phyloP scores from a whole-genome alignment of 2,329 filamentous ascomycete species.

The Aspergillus sclerotialis region DNA sequence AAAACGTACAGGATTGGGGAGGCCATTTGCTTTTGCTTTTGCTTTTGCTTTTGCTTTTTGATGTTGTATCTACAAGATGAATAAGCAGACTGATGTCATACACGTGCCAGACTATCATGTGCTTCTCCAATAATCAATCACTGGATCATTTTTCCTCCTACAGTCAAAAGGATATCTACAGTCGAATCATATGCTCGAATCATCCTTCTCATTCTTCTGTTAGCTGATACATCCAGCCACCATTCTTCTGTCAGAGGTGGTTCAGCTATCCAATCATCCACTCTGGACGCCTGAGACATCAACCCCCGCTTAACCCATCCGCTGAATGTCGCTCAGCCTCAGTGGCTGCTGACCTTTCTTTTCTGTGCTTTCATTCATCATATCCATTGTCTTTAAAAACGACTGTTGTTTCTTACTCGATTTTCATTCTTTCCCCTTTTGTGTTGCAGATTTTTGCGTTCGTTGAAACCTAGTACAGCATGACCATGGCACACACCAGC shows the following conservation, averaged over 20 bases:
- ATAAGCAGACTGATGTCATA: background rate
- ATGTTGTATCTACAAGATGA: background rate
- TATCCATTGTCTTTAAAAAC: slow-evolving; percentile 15
- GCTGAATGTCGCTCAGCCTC: background rate
- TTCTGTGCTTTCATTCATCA: slow-evolving; percentile 1
- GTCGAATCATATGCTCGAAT: too few species aligned
- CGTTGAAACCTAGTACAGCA: too few species aligned
- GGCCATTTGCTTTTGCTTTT: background rate
- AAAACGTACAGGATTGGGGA: background rate
- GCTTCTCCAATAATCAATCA: background rate
- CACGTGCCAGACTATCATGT: background rate
- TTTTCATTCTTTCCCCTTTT: too few species aligned
- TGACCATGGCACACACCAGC: slow-evolving; percentile 24
- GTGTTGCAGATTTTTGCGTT: too few species aligned
- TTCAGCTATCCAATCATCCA: background rate
- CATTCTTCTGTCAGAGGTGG: too few species aligned
- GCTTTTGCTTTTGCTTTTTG: background rate
- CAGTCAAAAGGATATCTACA: background rate
- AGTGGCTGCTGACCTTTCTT: slow-evolving; percentile 1
- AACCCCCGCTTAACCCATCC: background rate
- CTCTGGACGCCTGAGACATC: background rate
- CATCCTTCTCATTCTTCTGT: background rate
- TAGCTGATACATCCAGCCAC: background rate
- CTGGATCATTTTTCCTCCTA: background rate
- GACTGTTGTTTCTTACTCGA: too few species aligned